phyloP scores from a whole-genome alignment of 192 early-diverging fungal species.

The Coemansia sp. region DNA sequence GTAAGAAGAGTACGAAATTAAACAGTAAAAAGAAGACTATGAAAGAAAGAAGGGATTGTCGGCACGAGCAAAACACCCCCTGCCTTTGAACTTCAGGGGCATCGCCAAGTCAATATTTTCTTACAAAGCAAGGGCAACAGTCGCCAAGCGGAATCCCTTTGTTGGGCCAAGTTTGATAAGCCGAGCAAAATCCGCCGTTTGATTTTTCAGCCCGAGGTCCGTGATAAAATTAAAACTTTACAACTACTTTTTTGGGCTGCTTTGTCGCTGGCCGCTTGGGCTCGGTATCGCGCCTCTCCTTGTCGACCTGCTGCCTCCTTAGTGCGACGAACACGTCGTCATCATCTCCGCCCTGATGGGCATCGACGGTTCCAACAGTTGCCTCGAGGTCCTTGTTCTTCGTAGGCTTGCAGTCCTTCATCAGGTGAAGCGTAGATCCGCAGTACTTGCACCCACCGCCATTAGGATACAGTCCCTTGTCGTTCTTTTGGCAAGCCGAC shows the following conservation, averaged over 20 bases:
- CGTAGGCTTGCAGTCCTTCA: slow-evolving; percentile 74
- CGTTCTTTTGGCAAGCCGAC: slow-evolving; percentile 82
- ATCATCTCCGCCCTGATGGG: slow-evolving; percentile 90
- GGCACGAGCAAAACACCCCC: not conserved
- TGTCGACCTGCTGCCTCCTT: slow-evolving; percentile 35
- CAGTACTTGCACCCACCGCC: slow-evolving; percentile 90
- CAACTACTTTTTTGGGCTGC: slow-evolving; percentile 22
- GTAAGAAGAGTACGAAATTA: not conserved
- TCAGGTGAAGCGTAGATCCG: slow-evolving; percentile 82
- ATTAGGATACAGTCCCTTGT: slow-evolving; percentile 85
- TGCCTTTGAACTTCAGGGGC: not conserved
- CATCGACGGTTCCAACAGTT: slow-evolving; percentile 73
- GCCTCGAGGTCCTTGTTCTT: slow-evolving; percentile 44
- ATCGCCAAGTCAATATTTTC: not conserved
- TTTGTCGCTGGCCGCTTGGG: slow-evolving; percentile 5
- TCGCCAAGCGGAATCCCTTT: not conserved
- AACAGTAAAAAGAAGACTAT: not conserved
- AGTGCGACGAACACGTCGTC: slow-evolving; percentile 67
- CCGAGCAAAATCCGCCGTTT: not conserved
- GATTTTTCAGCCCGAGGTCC: not conserved
- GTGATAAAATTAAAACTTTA: slow-evolving; percentile 15
- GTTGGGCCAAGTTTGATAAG: not conserved
- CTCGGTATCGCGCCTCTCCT: slow-evolving; percentile 7
- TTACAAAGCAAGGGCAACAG: not conserved
- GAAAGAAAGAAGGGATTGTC: not conserved